phyloP scores from a whole-genome alignment of 2,329 filamentous ascomycete genomes.

The Camptophora hylomeconis region DNA sequence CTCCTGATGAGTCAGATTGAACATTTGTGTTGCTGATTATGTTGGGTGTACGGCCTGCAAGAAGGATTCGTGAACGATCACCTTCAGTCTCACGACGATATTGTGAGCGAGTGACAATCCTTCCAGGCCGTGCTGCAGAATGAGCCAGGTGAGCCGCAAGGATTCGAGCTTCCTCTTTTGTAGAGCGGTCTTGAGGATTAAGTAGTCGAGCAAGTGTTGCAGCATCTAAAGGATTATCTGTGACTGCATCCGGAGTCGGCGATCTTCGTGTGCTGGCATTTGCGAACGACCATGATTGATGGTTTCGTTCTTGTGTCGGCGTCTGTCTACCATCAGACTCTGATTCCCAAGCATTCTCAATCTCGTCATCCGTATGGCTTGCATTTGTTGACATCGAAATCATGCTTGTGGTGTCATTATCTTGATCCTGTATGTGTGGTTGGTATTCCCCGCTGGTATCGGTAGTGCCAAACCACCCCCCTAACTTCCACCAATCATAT shows the following conservation, averaged over 20 bases:
- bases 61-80: slow-evolving; percentile 57
- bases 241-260: slow-evolving; percentile 31
- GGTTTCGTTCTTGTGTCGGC: slow-evolving; percentile 57
- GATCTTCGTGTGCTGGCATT: slow-evolving; percentile 7
- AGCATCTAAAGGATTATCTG: slow-evolving; percentile 54
- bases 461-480: slow-evolving; percentile 71
- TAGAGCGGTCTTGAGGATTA: slow-evolving; percentile 63
- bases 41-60: slow-evolving; percentile 28
- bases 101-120: slow-evolving; percentile 67
- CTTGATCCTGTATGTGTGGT: slow-evolving; percentile 40
- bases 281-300: slow-evolving; percentile 17
- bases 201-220: slow-evolving; percentile 65
- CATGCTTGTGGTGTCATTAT: slow-evolving; percentile 68
- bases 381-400: slow-evolving; percentile 50
- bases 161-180: slow-evolving; percentile 66
- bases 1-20: slow-evolving; percentile 5
- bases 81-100: slow-evolving; percentile 56
- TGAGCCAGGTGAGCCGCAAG: slow-evolving; percentile 61
- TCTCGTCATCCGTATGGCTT: slow-evolving; percentile 34
- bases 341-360: slow-evolving; percentile 36
- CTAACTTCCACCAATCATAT: slow-evolving; percentile 73
- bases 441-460: slow-evolving; percentile 72
- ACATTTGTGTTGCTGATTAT: slow-evolving; percentile 4
- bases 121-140: slow-evolving; percentile 27
- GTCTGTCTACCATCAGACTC: slow-evolving; percentile 47